phyloP scores from a whole-genome alignment of 2,329 filamentous ascomycete genomes.

The Escovopsis sp. region DNA sequence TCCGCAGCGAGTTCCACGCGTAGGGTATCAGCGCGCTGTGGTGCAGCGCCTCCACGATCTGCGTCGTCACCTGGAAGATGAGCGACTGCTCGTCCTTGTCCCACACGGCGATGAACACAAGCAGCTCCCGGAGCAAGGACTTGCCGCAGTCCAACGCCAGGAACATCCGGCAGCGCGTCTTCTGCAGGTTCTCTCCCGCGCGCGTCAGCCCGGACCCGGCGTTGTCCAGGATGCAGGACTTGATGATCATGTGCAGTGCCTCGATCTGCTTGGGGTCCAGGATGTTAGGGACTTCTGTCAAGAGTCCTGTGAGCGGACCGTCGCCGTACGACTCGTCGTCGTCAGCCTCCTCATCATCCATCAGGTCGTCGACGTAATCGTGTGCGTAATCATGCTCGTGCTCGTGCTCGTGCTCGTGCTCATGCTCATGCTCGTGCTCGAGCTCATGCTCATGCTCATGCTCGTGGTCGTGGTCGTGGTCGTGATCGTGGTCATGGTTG shows the following conservation, averaged over 20 bases:
- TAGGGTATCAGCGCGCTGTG: constrained; percentile 81
- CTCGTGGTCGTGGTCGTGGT: constrained; percentile 2
- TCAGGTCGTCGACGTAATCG: constrained; percentile 37
- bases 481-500: constrained; percentile 12
- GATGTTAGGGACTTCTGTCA: constrained; percentile 90
- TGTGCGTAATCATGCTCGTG: constrained; percentile 23
- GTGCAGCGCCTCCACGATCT: constrained; percentile 87
- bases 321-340: constrained; percentile 70
- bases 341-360: constrained; percentile 52
- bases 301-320: constrained; percentile 63
- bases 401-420: constrained; percentile 19
- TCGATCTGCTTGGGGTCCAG: constrained; percentile 91
- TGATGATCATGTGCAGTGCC: constrained; percentile 91
- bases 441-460: too few relatives aligned
- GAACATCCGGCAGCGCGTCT: constrained; percentile 77
- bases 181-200: constrained; percentile 70
- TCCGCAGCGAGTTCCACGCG: constrained; percentile 79
- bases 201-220: constrained; percentile 52
- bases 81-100: constrained; percentile 85
- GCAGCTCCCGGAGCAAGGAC: constrained; percentile 73
- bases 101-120: constrained; percentile 96
- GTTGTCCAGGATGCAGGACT: constrained; percentile 83
- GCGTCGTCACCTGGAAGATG: constrained; percentile 91
- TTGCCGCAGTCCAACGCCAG: constrained; percentile 80
- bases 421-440: constrained; percentile 15